Evolutionary conservation across 169 alveolate species (phyloP), one percentile per base, ranked within the genome.

Genomic region (Theileria parva): DNA sequence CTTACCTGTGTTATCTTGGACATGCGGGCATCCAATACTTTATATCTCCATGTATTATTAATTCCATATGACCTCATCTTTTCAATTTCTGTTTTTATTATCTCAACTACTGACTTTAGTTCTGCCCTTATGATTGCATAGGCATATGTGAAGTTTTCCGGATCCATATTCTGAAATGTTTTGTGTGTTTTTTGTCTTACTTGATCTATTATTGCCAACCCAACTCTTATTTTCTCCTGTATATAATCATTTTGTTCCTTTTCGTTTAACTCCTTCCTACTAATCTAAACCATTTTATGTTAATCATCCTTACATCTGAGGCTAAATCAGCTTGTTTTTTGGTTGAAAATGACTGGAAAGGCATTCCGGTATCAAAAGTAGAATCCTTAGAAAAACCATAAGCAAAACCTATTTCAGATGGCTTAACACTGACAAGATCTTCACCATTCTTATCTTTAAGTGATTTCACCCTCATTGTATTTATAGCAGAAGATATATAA

Each of bases 351-450:
- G 53, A 23, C 1, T 51, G 55, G 37, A 83, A 83, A 3, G 59
- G 13, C 0, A 19, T 44, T 25, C 89, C 89, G 0, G 89, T 81
- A 1, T 53, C 48, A 12, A 76, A 67, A 1, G 63, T 44, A 15
- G 51, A 13, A n/a, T 77, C 86, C 51, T 68, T 76, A 8, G 76
- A 80, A 34, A 83, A 83, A 1, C 89, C 89, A 8, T 76, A 79
- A 9, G 76, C 70, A 19, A 61, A 37, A 4, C 67, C 77, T 6
- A 69, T 74, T 27, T 83, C 79, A 21, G 89, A 83, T 21, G 77
- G 81, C 39, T 37, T 77, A 21, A 75, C 77, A 13, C 8, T 27
- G 2, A 63, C 67, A 48, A 83, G 30, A 32, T 73, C 75, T 30
- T 73, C 55, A 17, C 88, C 88, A 3, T 39, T 61, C 37, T 32